A percentile compares a stretch with the other conserved stretches of the same genome.
These are phyloP conservation scores for Purshia tridentata DNA, from an alignment of 306 rosid genomes.

Conservation along the genomic window DNA sequence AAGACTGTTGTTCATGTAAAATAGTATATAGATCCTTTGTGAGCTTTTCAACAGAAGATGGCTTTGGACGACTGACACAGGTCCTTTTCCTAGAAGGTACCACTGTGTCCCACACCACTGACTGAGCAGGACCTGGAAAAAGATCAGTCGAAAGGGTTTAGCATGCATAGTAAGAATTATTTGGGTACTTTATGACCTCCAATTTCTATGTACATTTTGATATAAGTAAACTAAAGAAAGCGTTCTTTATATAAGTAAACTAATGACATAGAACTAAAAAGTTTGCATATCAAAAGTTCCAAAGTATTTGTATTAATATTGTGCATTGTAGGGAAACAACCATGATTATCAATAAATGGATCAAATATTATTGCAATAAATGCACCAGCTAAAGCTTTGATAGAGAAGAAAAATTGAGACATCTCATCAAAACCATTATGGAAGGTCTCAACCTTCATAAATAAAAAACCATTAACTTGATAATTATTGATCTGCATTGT, in stretches of 20 bases:
- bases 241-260: conserved; percentile 9
- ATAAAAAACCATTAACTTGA: neutral
- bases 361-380: neutral
- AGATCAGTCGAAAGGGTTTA: conserved; percentile 23
- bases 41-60: conserved; percentile 87
- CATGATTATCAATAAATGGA: neutral
- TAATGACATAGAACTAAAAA: conserved; percentile 23
- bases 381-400: neutral
- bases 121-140: conserved; percentile 82
- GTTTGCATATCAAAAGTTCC: neutral
- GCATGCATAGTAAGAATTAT: conserved; percentile 26
- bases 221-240: neutral
- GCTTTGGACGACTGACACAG: conserved; percentile 77
- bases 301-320: neutral
- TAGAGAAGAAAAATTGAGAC: neutral
- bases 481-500: neutral
- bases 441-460: neutral
- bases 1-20: conserved; percentile 86
- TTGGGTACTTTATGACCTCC: conserved; percentile 14
- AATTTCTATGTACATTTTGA: neutral
- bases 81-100: conserved; percentile 97
- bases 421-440: neutral
- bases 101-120: conserved; percentile 79
- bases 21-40: conserved; percentile 89
- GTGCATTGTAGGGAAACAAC: neutral